Evolutionary conservation across 306 rosid genomes (phyloP).

Genomic region (Astragalus glycyphyllos): DNA sequence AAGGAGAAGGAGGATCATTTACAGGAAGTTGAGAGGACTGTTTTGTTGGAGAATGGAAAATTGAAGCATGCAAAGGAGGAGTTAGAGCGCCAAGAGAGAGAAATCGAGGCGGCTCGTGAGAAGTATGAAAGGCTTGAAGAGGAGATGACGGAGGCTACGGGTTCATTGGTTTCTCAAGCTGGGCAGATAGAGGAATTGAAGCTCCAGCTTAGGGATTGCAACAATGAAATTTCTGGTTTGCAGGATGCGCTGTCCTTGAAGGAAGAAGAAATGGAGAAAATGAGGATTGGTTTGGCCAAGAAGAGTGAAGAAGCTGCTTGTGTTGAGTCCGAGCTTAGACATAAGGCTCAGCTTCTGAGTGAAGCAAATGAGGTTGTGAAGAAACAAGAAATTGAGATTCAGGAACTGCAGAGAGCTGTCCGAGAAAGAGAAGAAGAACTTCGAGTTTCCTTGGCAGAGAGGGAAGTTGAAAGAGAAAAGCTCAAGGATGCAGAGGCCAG

Average conservation of each 20-base stretch:
- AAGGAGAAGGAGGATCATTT: constrained; percentile 82
- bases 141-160: constrained; percentile 70
- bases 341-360: constrained; percentile 65
- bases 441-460: constrained; percentile 46
- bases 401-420: constrained; percentile 53
- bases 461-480: constrained; percentile 69
- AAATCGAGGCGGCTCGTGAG: constrained; percentile 59
- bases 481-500: constrained; percentile 62
- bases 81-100: constrained; percentile 74
- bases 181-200: constrained; percentile 65
- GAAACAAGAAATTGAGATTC: constrained; percentile 75
- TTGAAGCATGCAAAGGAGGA: constrained; percentile 70
- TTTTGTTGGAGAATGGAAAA: constrained; percentile 62
- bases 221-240: constrained; percentile 51
- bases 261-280: constrained; percentile 70
- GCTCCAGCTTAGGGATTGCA: constrained; percentile 64
- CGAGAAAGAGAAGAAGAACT: constrained; percentile 67
- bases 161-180: constrained; percentile 68
- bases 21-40: constrained; percentile 69
- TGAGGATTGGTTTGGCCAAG: constrained; percentile 59
- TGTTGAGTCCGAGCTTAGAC: constrained; percentile 59
- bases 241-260: constrained; percentile 52
- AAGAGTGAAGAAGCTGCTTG: constrained; percentile 64
- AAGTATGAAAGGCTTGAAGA: constrained; percentile 63
- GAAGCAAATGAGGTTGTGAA: constrained; percentile 75